Percentiles rank a stretch among this genome's conserved stretches.
These are phyloP conservation scores for Candida palmyrensis DNA, from an alignment of 805 yeast genomes.

Conservation along the genomic window DNA sequence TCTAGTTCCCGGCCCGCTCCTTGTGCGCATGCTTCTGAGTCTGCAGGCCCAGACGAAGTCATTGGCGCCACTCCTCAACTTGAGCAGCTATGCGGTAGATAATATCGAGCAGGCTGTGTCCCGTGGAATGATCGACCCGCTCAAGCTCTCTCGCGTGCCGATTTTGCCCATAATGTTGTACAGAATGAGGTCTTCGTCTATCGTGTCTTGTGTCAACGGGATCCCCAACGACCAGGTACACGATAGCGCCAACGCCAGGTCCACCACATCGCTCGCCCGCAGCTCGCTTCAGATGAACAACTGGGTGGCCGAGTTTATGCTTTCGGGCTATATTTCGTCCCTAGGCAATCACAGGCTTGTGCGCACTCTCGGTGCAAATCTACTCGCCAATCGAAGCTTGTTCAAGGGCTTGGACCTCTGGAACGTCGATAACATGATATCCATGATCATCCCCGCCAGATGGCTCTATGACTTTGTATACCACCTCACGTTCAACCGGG, in stretches of 20 bases:
- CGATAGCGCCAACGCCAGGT: not conserved
- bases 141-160: conserved; percentile 33
- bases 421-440: conserved; percentile 27
- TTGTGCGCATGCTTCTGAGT: conserved; percentile 23
- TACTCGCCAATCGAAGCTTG: not conserved
- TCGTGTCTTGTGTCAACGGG: conserved; percentile 22
- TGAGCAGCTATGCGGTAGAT: conserved; percentile 14
- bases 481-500: conserved; percentile 27
- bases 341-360: conserved; percentile 31
- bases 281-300: not conserved
- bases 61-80: conserved; percentile 4
- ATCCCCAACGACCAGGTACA: no score
- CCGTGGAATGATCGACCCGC: conserved; percentile 29
- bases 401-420: conserved; percentile 21
- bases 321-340: conserved; percentile 32
- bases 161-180: conserved; percentile 34
- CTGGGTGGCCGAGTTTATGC: conserved; percentile 29
- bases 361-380: conserved; percentile 12
- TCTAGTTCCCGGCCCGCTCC: conserved; percentile 27
- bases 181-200: conserved; percentile 30
- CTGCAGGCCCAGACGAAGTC: no score
- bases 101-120: conserved; percentile 26
- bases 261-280: not conserved
- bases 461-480: conserved; percentile 32
- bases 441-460: conserved; percentile 28